Base-by-base conservation (phyloP, 163 green algal species). In the Scenedesmus sp. region DNA sequence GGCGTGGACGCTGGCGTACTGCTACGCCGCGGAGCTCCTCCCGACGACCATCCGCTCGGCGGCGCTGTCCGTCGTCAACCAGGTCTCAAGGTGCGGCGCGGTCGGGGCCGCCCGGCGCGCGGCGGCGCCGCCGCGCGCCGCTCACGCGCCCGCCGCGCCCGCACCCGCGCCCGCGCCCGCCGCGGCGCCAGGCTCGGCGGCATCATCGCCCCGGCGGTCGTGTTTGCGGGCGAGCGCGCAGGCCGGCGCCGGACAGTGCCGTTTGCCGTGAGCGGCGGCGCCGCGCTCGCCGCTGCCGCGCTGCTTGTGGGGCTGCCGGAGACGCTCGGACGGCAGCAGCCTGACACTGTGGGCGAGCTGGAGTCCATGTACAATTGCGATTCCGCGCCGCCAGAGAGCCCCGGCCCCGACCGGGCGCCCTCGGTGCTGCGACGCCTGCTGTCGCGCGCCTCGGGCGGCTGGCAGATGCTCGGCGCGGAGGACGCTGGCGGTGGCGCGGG, bases 361-460 rank as follows among this genome's bases (percentile, higher is more conserved):
- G 62, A 81, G 13, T 10, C 22, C 11, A n/a, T 81, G 51, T 74
- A 86, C 9, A n/a, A n/a, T n/a, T n/a, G n/a, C n/a, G n/a, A n/a
- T n/a, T n/a, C n/a, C n/a, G n/a, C n/a, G n/a, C n/a, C n/a, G n/a
- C n/a, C n/a, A n/a, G n/a, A n/a, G n/a, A n/a, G n/a, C n/a, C n/a
- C n/a, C n/a, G n/a, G n/a, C n/a, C n/a, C n/a, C n/a, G n/a, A n/a
- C n/a, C n/a, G n/a, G n/a, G n/a, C n/a, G 58, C 29, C 29, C 31
- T 28, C 26, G 2, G 45, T 47, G 58, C 58, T 66, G 3, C 58
- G 45, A 13, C 58, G 58, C 17, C 31, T 66, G 58, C 58, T 66
- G 15, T 66, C 28, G 39, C 33, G 31, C 2, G 42, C 45, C 15
- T 66, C 58, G 17, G 45, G 33, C 31, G 42, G 31, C 18, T 14